Evolutionary conservation across 208 protist genomes (phyloP), one percentile per base, ranked within the genome.

Genomic region (Tritrichomonas musculus): DNA sequence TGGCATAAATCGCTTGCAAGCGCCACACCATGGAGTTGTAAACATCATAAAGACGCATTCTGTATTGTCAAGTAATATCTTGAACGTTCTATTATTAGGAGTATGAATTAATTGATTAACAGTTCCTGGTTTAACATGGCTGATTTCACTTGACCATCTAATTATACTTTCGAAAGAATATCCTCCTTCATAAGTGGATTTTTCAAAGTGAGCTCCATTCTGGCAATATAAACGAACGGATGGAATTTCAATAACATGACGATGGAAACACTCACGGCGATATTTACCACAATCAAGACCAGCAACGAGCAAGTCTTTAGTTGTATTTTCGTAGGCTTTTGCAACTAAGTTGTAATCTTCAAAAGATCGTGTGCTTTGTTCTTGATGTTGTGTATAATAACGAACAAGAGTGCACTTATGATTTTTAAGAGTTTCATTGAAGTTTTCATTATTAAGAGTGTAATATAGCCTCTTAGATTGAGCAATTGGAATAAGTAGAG

Each of bases 281-380:
- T 88, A 88, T 36, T 88, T 88, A 20, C 77, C 77, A 30, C 77
- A 88, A 88, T 88, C 77, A 27, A 88, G 25, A 57, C 77, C 77
- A 55, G 77, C 77, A 57, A 88, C 22, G n/a, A 20, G 25, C 8
- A 88, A 33, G 27, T 9, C 9, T 14, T 50, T 41, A 17, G n/a
- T 88, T n/a, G 8, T 36, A 30, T 88, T 88, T n/a, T n/a, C 27
- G 30, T 57, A 88, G 8, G 77, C 0, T 36, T 57, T 88, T 5
- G 41, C 77, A 57, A 88, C 77, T 20, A 88, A 20, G 77, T 88
- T 88, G 27, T 88, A 88, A 36, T 88, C 77, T 33, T 49, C 11
- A 30, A 39, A 88, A 41, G 47, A n/a, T 2, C 77, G 41, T 33
- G n/a, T 57, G n/a, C 41, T 53, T 55, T 44, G 77, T 30, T 88